phyloP scores from a whole-genome alignment of 148 eudicot genomes.

The Vaccinium corymbosum region DNA sequence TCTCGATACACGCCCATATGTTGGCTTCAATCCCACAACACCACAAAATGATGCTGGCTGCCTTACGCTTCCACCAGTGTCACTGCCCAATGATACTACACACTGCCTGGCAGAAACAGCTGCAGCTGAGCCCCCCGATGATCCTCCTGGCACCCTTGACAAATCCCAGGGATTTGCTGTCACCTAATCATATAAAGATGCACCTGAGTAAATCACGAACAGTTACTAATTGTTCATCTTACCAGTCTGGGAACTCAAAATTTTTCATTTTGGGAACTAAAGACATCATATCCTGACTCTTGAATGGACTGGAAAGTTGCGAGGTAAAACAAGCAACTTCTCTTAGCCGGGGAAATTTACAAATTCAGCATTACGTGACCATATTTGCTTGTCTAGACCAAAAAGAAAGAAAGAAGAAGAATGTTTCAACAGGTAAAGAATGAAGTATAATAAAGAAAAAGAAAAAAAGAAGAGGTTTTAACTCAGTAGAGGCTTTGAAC shows the following conservation, averaged over 20 bases:
- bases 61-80: slow-evolving; percentile 98
- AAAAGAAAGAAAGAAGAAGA: too few species aligned
- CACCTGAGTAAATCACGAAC: slow-evolving; percentile 72
- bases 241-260: slow-evolving; percentile 16
- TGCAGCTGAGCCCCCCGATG: slow-evolving; percentile 99
- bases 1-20: slow-evolving; percentile 97
- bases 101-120: slow-evolving; percentile 99
- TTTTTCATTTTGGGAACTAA: slow-evolving; percentile 11
- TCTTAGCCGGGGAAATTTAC: not conserved
- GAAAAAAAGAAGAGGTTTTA: too few species aligned
- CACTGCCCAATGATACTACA: slow-evolving; percentile 89
- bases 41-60: slow-evolving; percentile 99
- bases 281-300: slow-evolving; percentile 1
- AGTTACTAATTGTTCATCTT: slow-evolving; percentile 32
- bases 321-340: not conserved
- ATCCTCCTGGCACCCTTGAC: slow-evolving; percentile 95
- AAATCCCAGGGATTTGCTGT: slow-evolving; percentile 98
- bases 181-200: slow-evolving; percentile 77
- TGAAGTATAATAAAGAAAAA: too few species aligned
- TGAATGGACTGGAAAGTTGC: not conserved
- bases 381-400: not conserved
- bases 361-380: not conserved
- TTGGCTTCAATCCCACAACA: slow-evolving; percentile 96
- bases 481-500: too few species aligned
- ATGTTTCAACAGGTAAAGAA: not conserved